Evolutionary conservation across 345 rosid species (phyloP).

Genomic region (Salix koriyanagi): DNA sequence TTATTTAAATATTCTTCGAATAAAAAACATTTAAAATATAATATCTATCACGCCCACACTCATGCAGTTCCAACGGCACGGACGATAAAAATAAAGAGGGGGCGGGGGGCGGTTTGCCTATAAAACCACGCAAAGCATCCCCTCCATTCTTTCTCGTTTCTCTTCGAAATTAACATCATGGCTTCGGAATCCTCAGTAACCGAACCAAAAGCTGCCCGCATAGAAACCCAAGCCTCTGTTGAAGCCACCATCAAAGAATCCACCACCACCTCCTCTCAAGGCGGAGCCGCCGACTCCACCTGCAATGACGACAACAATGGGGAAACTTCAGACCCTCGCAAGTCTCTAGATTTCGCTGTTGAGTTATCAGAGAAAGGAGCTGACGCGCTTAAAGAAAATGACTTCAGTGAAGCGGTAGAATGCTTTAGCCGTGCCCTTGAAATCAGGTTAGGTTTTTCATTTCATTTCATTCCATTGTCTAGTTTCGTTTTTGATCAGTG

Average conservation of each 20-base stretch:
- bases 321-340: conserved; percentile 45
- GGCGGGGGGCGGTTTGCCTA: too few relatives aligned
- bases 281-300: conserved; percentile 60
- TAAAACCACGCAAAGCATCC: background rate
- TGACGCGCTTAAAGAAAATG: conserved; percentile 51
- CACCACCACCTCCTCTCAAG: conserved; percentile 6
- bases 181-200: conserved; percentile 19
- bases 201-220: background rate
- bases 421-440: conserved; percentile 94
- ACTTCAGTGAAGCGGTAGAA: conserved; percentile 73
- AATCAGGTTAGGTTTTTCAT: conserved; percentile 52
- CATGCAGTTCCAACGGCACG: background rate
- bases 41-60: too few relatives aligned
- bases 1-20: too few relatives aligned
- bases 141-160: background rate
- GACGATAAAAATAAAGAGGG: background rate
- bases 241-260: conserved; percentile 18
- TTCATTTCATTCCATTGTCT: background rate
- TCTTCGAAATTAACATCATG: background rate
- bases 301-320: conserved; percentile 46
- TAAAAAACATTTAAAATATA: too few relatives aligned
- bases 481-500: background rate
- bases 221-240: conserved; percentile 9
- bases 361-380: conserved; percentile 65
- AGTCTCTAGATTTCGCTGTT: conserved; percentile 57